phyloP scores from a whole-genome alignment of 768 basidiomycete genomes.

The Leccinum barrowsii region DNA sequence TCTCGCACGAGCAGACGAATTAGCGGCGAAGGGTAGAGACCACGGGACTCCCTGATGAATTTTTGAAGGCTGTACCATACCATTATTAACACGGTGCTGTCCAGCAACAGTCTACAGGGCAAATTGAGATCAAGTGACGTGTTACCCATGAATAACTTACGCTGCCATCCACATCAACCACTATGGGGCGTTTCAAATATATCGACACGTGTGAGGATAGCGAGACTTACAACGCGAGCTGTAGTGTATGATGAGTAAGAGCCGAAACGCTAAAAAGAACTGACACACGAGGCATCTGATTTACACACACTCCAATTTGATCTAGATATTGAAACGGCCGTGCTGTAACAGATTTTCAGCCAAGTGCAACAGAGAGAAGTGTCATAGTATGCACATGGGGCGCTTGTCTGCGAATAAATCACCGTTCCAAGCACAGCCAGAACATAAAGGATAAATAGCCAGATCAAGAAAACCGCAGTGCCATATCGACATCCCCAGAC shows the following conservation, averaged over 20 bases:
- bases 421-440: slow-evolving; percentile 1
- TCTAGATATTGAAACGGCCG: not conserved
- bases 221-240: slow-evolving; percentile 6
- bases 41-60: not conserved
- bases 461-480: slow-evolving; percentile 1
- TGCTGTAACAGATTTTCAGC: not conserved
- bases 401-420: not conserved
- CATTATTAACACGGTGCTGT: slow-evolving; percentile 4
- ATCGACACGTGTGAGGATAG: not conserved
- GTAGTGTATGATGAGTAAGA: not conserved
- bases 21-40: not conserved
- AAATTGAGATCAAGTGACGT: not conserved
- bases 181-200: slow-evolving; percentile 3
- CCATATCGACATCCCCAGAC: slow-evolving; percentile 15
- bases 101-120: slow-evolving; percentile 1
- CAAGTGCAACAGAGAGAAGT: not conserved
- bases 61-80: slow-evolving; percentile 5
- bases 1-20: not conserved
- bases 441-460: slow-evolving; percentile 8
- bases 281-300: not conserved
- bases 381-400: not conserved
- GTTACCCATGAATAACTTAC: not conserved
- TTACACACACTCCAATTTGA: not conserved
- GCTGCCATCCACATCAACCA: slow-evolving; percentile 10
- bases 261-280: not conserved